Percentiles rank a stretch among this genome's conserved stretches.
phyloP scores from a whole-genome alignment of 23 red algal species.

The Porphyridium purpureum region DNA sequence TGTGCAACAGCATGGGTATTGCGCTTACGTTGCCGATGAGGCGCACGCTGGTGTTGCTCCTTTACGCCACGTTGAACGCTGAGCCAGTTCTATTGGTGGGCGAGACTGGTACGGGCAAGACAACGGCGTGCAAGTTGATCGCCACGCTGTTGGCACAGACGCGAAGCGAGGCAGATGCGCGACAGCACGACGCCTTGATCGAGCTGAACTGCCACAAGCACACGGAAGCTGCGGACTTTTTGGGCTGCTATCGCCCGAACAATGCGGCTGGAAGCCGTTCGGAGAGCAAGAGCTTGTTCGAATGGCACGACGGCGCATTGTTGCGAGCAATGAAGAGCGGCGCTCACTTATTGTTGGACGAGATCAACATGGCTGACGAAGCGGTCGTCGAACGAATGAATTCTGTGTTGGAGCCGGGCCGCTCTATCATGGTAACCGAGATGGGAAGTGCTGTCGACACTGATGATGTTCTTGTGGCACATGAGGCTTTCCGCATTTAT shows the following conservation, averaged over 20 bases:
- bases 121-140: slow-evolving; percentile 30
- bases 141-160: slow-evolving; percentile 25
- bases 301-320: slow-evolving; percentile 76
- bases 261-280: background rate
- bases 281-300: slow-evolving; percentile 18
- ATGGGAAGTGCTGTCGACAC: slow-evolving; percentile 6
- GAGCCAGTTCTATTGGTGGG: slow-evolving; percentile 83
- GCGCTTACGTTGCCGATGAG: slow-evolving; percentile 25
- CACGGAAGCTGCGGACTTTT: slow-evolving; percentile 75
- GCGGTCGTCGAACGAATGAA: slow-evolving; percentile 90
- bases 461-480: slow-evolving; percentile 10
- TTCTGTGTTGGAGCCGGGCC: slow-evolving; percentile 53
- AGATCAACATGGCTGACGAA: slow-evolving; percentile 96
- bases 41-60: slow-evolving; percentile 40
- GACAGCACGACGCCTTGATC: background rate
- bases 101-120: slow-evolving; percentile 87
- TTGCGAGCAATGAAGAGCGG: slow-evolving; percentile 67
- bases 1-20: slow-evolving; percentile 7
- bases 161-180: background rate
- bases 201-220: slow-evolving; percentile 73
- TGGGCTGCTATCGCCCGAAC: slow-evolving; percentile 58
- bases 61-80: slow-evolving; percentile 14
- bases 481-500: slow-evolving; percentile 36
- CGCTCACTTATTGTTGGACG: slow-evolving; percentile 59
- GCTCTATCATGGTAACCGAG: slow-evolving; percentile 64